Evolutionary conservation across 768 basidiomycete genomes (phyloP), one percentile per base, ranked within the genome.

Genomic region (Serendipita vermifera): DNA sequence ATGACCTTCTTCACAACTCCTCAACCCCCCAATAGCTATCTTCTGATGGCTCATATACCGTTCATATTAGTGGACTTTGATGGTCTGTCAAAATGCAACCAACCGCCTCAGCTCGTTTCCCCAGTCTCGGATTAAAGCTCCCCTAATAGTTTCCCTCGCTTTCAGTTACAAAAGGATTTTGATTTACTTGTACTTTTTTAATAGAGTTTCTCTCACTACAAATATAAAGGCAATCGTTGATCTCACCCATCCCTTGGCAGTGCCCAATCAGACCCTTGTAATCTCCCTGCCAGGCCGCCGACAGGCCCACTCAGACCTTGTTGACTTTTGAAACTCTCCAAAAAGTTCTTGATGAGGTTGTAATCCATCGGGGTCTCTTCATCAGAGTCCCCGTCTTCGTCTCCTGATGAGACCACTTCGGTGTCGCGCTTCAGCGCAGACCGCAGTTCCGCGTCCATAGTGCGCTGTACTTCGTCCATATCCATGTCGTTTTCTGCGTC

Each of bases 311-410:
- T 80, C 51, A 87, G 69, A 22, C 96, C 96, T 5, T 67, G 85
- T 65, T 99, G 96, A 60, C 83, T 83, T 66, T 88, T 90, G 74
- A 89, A 97, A 68, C 91, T 94, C 72, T 96, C 91, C 68, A 98
- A 69, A 68, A 99, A 92, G 68, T 96, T 94, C 70, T 90, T 94
- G 73, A 98, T 94, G 63, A 98, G 71, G 62, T 82, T 82, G 68
- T 93, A 96, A 67, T 99, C 90, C 64, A 79, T 74, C 33, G 74
- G 69, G n/a, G 62, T 65, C 24, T 69, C 72, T 9, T 71, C 71
- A n/a, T 69, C 74, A 38, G 71, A 72, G 27, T 73, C 78, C 22
- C 76, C 80, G n/a, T 80, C 79, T 11, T 76, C 79, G 5, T 74
- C 78, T 63, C 63, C 74, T 5, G 46, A 51, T 22, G 46, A 51